phyloP scores from a whole-genome alignment of 2,329 filamentous ascomycete genomes.

The Helicocarpus griseus region DNA sequence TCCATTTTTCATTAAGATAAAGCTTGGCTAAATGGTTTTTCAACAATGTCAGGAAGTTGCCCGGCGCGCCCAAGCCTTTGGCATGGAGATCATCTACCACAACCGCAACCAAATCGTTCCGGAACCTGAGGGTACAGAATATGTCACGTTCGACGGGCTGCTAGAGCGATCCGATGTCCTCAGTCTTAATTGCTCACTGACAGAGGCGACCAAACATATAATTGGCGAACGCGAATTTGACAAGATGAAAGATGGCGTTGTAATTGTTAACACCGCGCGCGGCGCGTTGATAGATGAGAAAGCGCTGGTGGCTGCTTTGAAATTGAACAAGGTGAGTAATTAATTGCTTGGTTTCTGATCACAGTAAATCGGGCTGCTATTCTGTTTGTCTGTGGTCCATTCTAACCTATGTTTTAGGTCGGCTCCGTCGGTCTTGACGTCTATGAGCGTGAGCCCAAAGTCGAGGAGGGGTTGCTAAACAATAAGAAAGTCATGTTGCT shows the following conservation, averaged over 20 bases:
- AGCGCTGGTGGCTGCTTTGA: conserved; percentile 35
- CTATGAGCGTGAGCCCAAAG: conserved; percentile 37
- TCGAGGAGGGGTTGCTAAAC: conserved; percentile 39
- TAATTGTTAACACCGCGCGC: conserved; percentile 28
- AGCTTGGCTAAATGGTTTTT: neutral
- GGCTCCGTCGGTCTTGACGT: conserved; percentile 37
- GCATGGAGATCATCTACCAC: conserved; percentile 40
- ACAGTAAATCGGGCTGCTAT: too few species aligned
- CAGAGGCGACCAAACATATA: conserved; percentile 36
- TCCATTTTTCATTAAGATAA: neutral
- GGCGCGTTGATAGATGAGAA: conserved; percentile 33
- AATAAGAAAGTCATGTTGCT: conserved; percentile 43
- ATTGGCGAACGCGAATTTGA: conserved; percentile 36
- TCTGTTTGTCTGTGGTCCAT: too few species aligned
- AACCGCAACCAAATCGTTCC: conserved; percentile 34
- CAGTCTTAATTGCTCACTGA: conserved; percentile 37
- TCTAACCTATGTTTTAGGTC: conserved; percentile 18
- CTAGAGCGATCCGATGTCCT: conserved; percentile 38
- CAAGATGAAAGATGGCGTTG: conserved; percentile 26
- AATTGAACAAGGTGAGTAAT: conserved; percentile 32
- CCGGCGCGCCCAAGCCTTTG: conserved; percentile 34
- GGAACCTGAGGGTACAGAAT: conserved; percentile 34
- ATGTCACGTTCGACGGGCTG: conserved; percentile 38
- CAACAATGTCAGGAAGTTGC: conserved; percentile 34
- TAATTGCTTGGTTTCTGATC: too few species aligned